A percentile compares a stretch with the other conserved stretches of the same genome.
Evolutionary conservation across 306 rosid species (phyloP).

Genomic region (Dalbergia cochinchinensis): DNA sequence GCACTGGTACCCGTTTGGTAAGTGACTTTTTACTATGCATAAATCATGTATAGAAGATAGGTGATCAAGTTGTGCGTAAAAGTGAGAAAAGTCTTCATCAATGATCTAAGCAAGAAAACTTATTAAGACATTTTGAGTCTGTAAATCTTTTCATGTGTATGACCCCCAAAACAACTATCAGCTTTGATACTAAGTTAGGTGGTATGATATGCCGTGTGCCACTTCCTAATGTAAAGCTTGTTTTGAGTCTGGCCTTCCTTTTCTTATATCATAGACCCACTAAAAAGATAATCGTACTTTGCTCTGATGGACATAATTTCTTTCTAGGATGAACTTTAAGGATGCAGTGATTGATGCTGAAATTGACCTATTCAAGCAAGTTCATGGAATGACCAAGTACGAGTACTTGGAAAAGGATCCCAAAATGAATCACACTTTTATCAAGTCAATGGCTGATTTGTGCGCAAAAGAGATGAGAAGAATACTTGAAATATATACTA

Average conservation of each 20-base stretch:
- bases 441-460: slow-evolving; percentile 35
- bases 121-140: too few species aligned
- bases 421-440: slow-evolving; percentile 27
- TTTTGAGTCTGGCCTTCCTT: too few species aligned
- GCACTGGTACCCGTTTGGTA: slow-evolving; percentile 10
- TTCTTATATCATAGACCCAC: too few species aligned
- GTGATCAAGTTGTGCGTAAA: too few species aligned
- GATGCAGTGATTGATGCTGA: slow-evolving; percentile 43
- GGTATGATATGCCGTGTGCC: too few species aligned
- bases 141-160: too few species aligned
- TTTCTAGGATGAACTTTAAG: slow-evolving; percentile 45
- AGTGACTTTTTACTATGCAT: not conserved
- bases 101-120: too few species aligned
- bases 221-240: too few species aligned
- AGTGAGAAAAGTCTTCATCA: too few species aligned
- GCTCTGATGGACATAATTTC: not conserved
- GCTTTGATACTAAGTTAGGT: too few species aligned
- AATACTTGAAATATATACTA: slow-evolving; percentile 43
- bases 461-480: slow-evolving; percentile 23
- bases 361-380: slow-evolving; percentile 42
- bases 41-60: too few species aligned
- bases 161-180: too few species aligned
- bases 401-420: slow-evolving; percentile 34
- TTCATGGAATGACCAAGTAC: slow-evolving; percentile 41
- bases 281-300: not conserved